Conservation (phyloP, 2,329 filamentous ascomycete genomes). For the Colletotrichum australisinense region DNA sequence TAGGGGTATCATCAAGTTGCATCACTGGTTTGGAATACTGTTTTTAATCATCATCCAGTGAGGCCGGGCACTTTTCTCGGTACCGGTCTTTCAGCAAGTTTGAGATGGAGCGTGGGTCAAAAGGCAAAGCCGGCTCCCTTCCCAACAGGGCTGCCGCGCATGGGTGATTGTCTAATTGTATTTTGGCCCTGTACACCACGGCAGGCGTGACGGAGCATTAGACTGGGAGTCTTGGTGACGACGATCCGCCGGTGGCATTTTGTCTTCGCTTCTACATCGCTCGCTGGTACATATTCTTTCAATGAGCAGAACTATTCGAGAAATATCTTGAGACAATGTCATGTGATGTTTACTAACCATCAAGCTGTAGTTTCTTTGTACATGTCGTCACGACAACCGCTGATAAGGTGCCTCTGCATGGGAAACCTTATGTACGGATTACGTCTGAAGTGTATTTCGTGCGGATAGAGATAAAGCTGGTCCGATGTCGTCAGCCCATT, state of each 20-base stretch:
- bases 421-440: neutral
- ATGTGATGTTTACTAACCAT: neutral
- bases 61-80: neutral
- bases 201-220: constrained; percentile 29
- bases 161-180: constrained; percentile 15
- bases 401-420: neutral
- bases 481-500: neutral
- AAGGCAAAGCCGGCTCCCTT: constrained; percentile 10
- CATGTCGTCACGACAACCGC: neutral
- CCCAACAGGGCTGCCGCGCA: neutral
- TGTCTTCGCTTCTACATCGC: constrained; percentile 31
- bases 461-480: neutral
- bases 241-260: constrained; percentile 1
- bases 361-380: neutral
- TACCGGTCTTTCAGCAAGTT: neutral
- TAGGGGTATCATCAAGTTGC: constrained; percentile 24
- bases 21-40: constrained; percentile 23
- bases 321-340: too few species aligned
- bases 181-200: constrained; percentile 7
- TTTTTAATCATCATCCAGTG: constrained; percentile 24
- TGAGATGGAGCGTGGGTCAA: neutral
- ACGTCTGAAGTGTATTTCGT: neutral
- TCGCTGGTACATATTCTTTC: constrained; percentile 33
- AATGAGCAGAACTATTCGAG: constrained; percentile 13
- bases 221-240: constrained; percentile 31